Base-by-base conservation (phyloP, 139 green algal genomes). In the Micromonas pusilla region DNA sequence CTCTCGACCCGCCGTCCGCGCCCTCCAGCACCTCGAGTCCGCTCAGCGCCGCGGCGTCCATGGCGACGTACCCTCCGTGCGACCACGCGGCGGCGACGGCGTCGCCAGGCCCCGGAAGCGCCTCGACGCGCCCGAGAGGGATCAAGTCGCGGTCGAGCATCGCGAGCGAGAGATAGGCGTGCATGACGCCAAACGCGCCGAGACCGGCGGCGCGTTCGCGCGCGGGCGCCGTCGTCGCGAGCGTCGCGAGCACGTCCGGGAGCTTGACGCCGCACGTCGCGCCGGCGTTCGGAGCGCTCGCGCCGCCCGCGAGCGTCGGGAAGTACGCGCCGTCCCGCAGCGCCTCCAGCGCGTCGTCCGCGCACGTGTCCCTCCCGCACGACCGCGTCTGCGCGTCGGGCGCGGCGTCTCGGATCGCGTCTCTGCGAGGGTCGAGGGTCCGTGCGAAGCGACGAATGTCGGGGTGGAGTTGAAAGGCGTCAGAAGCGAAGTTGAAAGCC, bases 21-120 rank as follows among this genome's bases (percentile, higher is more conserved):
- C 95, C 97, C 81, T 96, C 92, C 33, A 99, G 78, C n/a, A 97
- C 84, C 80, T 99, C 95, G 36, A 99, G 85, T 72, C 93, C 95
- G 70, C 96, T 90, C 39, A 99, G 86, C 3, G 95, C 94, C 13
- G 94, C 86, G 9, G 91, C 95, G 79, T 99, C 94, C 33, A 99
- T 83, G 20, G 25, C 32, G 25, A 75, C 36, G 68, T 36, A 75
- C 1, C 45, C 45, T 9, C 45, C 45, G 68, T 26, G 37, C 20
- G 37, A 1, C 30, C 1, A 13, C 5, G 23, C 4, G 33, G 21
- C 81, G 32, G 33, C 33, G 39, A 28, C 38, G 13, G 28, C 52
- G 36, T 67, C 52, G 21, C 13, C 34, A 64, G 5, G 52, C 2
- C 52, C 53, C 3, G 88, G 88, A 78, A 97, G 86, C 64, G 81